A percentile compares a stretch with the other conserved stretches of the same genome.
phyloP scores from a whole-genome alignment of 352 stramenopile species.

The Globisporangium ultimum region DNA sequence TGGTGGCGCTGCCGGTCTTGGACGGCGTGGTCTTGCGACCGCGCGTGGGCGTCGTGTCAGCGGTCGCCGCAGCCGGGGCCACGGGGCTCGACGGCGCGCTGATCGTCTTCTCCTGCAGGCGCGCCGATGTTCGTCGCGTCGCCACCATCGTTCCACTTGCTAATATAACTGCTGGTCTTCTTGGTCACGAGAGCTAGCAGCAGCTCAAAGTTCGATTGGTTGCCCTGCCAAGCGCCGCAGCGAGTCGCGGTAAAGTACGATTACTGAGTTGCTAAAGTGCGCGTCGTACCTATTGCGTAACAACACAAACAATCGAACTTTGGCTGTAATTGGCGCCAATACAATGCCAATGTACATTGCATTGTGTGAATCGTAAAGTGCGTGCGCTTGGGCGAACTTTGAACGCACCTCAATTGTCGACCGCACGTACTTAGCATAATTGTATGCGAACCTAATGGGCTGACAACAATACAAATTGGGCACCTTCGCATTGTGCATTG shows the following conservation, averaged over 20 bases:
- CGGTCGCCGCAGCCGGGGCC: neutral
- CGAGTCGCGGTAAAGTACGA: conserved; percentile 7
- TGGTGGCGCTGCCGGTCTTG: conserved; percentile 8
- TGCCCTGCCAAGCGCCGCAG: neutral
- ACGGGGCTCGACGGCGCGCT: conserved; percentile 9
- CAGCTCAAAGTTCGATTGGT: neutral
- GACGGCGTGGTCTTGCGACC: conserved; percentile 8
- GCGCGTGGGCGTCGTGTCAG: conserved; percentile 11
- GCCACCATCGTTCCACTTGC: conserved; percentile 43
- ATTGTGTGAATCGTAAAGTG: too few relatives aligned
- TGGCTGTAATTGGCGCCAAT: neutral
- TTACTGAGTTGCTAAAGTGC: neutral
- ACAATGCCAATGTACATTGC: too few relatives aligned
- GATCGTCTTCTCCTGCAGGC: conserved; percentile 48
- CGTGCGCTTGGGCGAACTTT: too few relatives aligned
- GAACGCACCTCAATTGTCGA: too few relatives aligned
- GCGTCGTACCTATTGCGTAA: neutral
- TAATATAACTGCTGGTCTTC: conserved; percentile 1
- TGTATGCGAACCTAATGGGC: neutral
- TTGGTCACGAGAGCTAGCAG: neutral
- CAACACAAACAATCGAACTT: too few relatives aligned
- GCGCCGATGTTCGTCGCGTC: conserved; percentile 54
- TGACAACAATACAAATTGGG: neutral
- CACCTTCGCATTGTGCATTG: neutral
- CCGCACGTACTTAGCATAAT: too few relatives aligned